Percentiles rank a stretch among this genome's conserved stretches.
Evolutionary conservation across 805 yeast genomes (phyloP).

Genomic region (Yarrowia sp.): DNA sequence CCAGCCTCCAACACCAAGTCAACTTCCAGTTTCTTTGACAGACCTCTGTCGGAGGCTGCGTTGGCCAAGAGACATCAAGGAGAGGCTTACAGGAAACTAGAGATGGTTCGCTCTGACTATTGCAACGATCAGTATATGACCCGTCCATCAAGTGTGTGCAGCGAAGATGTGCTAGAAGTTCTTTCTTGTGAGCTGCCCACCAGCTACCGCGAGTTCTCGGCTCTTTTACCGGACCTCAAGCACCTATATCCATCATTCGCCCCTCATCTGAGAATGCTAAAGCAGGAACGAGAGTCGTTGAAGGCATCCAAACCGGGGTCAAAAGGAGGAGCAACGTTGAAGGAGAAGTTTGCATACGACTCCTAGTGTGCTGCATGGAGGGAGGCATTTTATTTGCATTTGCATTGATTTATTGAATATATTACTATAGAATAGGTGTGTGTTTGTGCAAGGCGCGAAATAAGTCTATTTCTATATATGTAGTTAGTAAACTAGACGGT

Average conservation of each 20-base stretch:
- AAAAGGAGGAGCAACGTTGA: neutral
- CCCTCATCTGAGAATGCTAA: neutral
- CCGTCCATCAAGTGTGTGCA: neutral
- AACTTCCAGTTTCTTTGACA: neutral
- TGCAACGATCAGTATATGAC: neutral
- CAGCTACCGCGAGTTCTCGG: neutral
- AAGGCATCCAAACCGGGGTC: neutral
- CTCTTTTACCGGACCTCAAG: neutral
- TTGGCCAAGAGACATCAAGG: neutral
- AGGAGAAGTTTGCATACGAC: neutral
- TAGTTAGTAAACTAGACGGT: slow-evolving; percentile 29
- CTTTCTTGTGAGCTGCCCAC: neutral
- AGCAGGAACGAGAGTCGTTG: neutral
- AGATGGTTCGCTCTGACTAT: neutral
- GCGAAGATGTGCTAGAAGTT: neutral
- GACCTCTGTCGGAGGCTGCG: neutral
- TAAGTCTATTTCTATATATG: neutral
- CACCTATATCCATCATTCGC: neutral
- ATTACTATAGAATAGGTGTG: neutral
- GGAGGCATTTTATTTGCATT: too few species aligned
- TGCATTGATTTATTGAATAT: slow-evolving; percentile 8
- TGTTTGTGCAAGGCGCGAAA: neutral
- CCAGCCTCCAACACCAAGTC: neutral
- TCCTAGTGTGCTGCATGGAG: too few species aligned
- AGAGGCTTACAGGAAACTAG: neutral